Base-by-base conservation (phyloP, 106 monocot species). In the Dioscorea alata region DNA sequence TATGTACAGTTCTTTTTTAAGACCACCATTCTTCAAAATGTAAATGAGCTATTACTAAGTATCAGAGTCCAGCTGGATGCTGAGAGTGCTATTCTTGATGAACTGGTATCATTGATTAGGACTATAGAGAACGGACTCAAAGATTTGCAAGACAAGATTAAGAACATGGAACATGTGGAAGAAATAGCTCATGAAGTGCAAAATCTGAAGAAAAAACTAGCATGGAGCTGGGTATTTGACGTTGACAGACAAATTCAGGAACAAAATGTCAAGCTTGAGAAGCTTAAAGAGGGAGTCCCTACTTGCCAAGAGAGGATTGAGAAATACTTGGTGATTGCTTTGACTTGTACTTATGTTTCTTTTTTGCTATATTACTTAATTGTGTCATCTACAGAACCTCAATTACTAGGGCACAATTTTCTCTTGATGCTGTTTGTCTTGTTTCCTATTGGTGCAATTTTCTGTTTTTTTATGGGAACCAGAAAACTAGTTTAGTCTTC, bases 151-250 rank as follows among this genome's bases (percentile, higher is more conserved):
- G 85, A 93, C 66, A 99, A 99, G 75, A 93, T 99, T 35, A 93
- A 85, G 79, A 93, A 76, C 79, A 99, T 99, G 99, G 93, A 99
- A 66, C 99, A 93, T 69, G 81, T 99, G 54, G 92, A 99, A 78
- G 89, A 93, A 76, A 99, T 99, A 71, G 75, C 81, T 61, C 83
- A 79, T 33, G 82, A 88, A 56, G 78, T 87, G 63, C 81, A 87
- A 64, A 71, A 69, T 69, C 79, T 99, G 81, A 99, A 86, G 80
- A 93, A 90, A 81, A 99, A 83, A 56, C 66, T 99, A 59, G 90
- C 99, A 8, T 99, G 99, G 99, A 78, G 93, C 52, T 93, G 87
- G 89, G 99, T 99, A 23, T 99, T 90, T 86, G 76, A 87, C 74
- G 87, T 93, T 22, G 99, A 93, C 25, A 83, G 61, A 70, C 83